Base-by-base conservation (phyloP, 495 filamentous ascomycete genomes). In the Daldinia grandis region DNA sequence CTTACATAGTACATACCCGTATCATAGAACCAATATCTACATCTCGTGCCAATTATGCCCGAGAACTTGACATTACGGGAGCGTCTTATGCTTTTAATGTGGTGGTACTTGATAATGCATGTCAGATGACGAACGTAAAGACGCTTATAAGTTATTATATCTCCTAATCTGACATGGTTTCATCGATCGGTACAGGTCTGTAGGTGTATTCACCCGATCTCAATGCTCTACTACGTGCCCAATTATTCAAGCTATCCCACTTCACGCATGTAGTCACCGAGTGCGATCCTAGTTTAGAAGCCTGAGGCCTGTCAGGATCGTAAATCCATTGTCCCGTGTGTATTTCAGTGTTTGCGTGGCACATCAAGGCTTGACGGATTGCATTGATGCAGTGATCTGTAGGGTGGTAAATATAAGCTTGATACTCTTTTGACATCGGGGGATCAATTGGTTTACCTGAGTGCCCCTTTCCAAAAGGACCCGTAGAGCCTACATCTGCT, bases 341-440 rank as follows among this genome's bases (percentile, higher is more conserved):
- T 8, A 77, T 21, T 5, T 67, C 71, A 12, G 73, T 68, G 40
- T 80, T 76, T 25, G 74, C 74, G 21, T 78, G 71, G 67, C 79
- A 81, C 76, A 80, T 81, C 14, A 79, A 47, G 2, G 69, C 60
- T 58, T 78, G 76, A 25, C 78, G 78, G 37, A 81, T 65, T 5
- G 66, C 65, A 24, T 80, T 77, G 67, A 81, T 68, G 65, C 79
- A 81, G 62, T 81, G 79, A 15, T 76, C 79, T 81, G 27, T 7
- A 10, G 21, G 19, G 28, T n/a, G 0, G n/a, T 50, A 15, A 17
- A 31, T 30, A 15, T 61, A 21, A 49, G 58, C 28, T 50, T 19
- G 24, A 19, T 47, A 3, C 7, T 24, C 17, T 9, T 24, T 44
- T 47, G 4, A 44, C 2, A 33, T 15, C 15, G 10, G 24, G 27